Evolutionary conservation across 2,329 filamentous ascomycete species (phyloP), one percentile per base, ranked within the genome.

Genomic region (Talaromyces amestolkiae): DNA sequence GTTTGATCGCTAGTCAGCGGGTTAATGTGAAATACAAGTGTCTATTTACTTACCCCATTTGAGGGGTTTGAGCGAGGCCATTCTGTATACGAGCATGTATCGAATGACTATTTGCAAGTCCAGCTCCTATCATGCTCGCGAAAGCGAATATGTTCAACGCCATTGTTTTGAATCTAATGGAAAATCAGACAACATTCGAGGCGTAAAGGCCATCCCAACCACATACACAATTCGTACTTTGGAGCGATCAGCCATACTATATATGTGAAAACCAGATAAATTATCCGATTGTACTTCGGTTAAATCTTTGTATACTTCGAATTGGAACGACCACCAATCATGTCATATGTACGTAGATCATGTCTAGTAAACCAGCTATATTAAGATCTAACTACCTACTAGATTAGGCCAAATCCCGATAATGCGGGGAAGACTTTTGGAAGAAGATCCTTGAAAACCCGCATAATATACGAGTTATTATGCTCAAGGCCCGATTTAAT

Each of bases 61-160:
- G 73, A 27, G 72, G 73, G 15, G 72, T 75, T 5, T 59, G 63
- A 7, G 72, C 73, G 8, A 73, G 54, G 3, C 72, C 71, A 71
- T 75, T 66, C 3, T 72, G 43, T n/a, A 41, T 39, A 15, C 53
- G 53, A 58, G 61, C n/a, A 15, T 58, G 15, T 9, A 49, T n/a
- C 2, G 43, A 37, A 22, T 43, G 8, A 37, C 33, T 61, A 17
- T 4, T 58, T 15, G 54, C 33, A 8, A 58, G 33, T 7, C 54
- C 54, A 3, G 5, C 33, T 39, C 35, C 11, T 27, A 35, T 1
- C 15, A 58, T 24, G 54, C 54, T 41, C 22, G 22, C 54, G n/a
- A 58, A 58, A 41, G 35, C 33, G 4, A 58, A 41, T 24, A 58
- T 24, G n/a, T 24, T 37, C 15, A 58, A 3, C 2, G 47, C 2